Conservation (phyloP, 306 rosid genomes). For the Crotalaria pallida region DNA sequence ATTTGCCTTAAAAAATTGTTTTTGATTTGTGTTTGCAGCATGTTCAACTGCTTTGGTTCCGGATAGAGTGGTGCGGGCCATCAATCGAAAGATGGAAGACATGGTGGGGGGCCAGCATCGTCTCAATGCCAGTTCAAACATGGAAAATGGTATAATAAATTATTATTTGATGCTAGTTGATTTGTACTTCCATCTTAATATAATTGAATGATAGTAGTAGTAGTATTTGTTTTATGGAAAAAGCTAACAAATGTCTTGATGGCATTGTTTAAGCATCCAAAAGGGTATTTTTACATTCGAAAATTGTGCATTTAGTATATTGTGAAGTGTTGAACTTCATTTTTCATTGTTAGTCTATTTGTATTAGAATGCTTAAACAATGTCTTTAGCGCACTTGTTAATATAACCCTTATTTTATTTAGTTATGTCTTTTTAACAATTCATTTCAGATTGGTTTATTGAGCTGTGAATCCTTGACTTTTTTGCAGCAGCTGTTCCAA, state of each 20-base stretch:
- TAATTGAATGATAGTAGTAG: too few relatives aligned
- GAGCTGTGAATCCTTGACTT: conserved; percentile 21
- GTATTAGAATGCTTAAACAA: too few relatives aligned
- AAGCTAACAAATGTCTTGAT: too few relatives aligned
- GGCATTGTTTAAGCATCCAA: too few relatives aligned
- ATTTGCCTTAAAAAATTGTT: not conserved
- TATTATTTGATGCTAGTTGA: not conserved
- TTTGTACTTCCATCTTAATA: not conserved
- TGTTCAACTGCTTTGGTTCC: conserved; percentile 76
- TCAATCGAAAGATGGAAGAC: conserved; percentile 64
- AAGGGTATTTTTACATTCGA: too few relatives aligned
- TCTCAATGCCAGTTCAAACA: conserved; percentile 18
- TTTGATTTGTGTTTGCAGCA: conserved; percentile 28
- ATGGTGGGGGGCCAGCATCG: conserved; percentile 36
- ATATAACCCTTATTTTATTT: too few relatives aligned
- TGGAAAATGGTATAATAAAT: conserved; percentile 42
- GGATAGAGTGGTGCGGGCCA: conserved; percentile 71
- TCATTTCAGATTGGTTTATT: not conserved
- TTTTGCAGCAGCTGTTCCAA: conserved; percentile 17
- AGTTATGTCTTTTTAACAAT: not conserved
- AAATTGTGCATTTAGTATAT: too few relatives aligned
- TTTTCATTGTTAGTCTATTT: too few relatives aligned
- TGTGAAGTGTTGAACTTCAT: too few relatives aligned
- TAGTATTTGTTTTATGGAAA: too few relatives aligned
- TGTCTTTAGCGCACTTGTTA: too few relatives aligned